phyloP scores from a whole-genome alignment of 2,329 filamentous ascomycete species.

The Chaetomiaceae sp. region DNA sequence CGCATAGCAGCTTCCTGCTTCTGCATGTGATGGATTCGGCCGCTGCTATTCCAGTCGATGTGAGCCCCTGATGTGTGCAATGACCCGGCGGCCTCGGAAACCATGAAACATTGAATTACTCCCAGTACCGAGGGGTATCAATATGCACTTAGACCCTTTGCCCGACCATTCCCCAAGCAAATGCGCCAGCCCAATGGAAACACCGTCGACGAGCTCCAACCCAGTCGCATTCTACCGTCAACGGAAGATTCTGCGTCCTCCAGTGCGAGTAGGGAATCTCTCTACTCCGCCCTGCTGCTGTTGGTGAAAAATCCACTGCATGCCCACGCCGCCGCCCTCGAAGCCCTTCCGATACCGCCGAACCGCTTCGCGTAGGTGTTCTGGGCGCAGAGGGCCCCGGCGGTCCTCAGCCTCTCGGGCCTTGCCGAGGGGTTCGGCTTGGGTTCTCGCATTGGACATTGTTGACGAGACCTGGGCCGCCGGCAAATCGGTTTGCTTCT shows the following conservation, averaged over 20 bases:
- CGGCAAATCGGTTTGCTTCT: conserved; percentile 50
- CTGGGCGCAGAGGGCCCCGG: conserved; percentile 54
- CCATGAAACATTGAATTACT: not conserved
- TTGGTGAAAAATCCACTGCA: conserved; percentile 54
- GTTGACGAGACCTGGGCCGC: conserved; percentile 23
- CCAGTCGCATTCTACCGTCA: too few relatives aligned
- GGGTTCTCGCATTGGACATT: not conserved
- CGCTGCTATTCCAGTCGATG: not conserved
- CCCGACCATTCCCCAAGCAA: too few relatives aligned
- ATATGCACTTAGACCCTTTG: not conserved
- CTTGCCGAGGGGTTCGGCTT: conserved; percentile 18
- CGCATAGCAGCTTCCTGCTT: too few relatives aligned
- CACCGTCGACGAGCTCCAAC: not conserved
- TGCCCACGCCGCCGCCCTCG: conserved; percentile 58
- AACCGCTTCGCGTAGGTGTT: conserved; percentile 68
- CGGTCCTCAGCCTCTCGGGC: conserved; percentile 24
- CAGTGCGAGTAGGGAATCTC: conserved; percentile 49
- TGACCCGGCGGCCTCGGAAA: too few relatives aligned
- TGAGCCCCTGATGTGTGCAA: not conserved
- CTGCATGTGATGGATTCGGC: not conserved
- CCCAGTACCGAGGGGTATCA: not conserved
- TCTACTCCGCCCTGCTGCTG: conserved; percentile 56
- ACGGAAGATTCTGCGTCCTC: conserved; percentile 45
- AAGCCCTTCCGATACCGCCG: conserved; percentile 58
- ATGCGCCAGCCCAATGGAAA: conserved; percentile 6